Base-by-base conservation (phyloP, 345 rosid species). In the Microcos paniculata region DNA sequence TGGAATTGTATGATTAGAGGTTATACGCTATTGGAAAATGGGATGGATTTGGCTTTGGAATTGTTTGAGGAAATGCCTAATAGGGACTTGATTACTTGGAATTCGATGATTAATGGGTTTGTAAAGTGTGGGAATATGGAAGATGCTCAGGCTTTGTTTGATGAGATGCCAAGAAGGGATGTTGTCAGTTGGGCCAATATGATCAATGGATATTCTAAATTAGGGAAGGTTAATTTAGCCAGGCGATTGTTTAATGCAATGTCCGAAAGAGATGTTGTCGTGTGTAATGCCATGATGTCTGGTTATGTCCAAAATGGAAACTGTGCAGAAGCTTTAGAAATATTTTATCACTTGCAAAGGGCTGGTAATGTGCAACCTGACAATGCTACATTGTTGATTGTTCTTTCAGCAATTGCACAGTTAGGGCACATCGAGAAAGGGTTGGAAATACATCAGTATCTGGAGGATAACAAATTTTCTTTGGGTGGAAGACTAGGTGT, bases 61-160 rank as follows among this genome's bases (percentile, higher is more conserved):
- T 24, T 81, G 46, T 84, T 84, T 45, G 81, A 81, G 10, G 76
- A 77, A 61, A 90, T 88, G 94, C 86, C 91, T 0, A 81, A 71
- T n/a, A 86, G 83, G 75, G 87, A 90, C 49, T 86, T 86, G 76
- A 84, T 90, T 77, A 86, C 94, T 0, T 90, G 91, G 94, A 88
- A 89, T 42, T 82, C 89, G 1, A 73, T 90, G 91, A 83, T 86
- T 56, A 76, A 85, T 78, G 94, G 91, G 16, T 88, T 83, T 70
- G 85, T 88, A 1, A 83, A 87, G 62, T 78, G 78, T 10, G 86
- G 91, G 59, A 88, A 81, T 73, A 77, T 87, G 19, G 77, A 85
- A 12, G 79, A 82, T 21, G 88, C 88, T 1, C 82, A 80, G 68
- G 65, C 46, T 12, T 81, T 90, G 48, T 88, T 87, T 43, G 76